phyloP scores from a whole-genome alignment of 192 early-diverging fungal species.

The Umbelopsis sp. region DNA sequence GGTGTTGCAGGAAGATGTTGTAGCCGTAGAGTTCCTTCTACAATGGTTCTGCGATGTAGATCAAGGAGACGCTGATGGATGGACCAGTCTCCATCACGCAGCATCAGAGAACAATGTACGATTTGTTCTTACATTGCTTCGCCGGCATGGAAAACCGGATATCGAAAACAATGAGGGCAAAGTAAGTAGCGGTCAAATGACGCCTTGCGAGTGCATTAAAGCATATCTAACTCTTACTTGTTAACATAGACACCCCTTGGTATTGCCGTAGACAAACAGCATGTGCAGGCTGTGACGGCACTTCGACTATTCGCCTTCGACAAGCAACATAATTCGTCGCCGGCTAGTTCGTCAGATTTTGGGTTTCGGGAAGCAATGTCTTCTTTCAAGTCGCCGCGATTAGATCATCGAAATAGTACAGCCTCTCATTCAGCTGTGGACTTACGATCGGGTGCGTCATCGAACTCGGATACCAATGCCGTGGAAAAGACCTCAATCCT shows the following conservation, averaged over 20 bases:
- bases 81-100: conserved; percentile 76
- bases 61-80: conserved; percentile 60
- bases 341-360: conserved; percentile 41
- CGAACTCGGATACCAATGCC: neutral
- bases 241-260: conserved; percentile 52
- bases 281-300: conserved; percentile 56
- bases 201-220: neutral
- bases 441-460: neutral
- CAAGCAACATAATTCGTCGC: conserved; percentile 42
- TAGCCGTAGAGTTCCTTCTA: conserved; percentile 77
- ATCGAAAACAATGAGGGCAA: conserved; percentile 69
- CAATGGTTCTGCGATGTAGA: conserved; percentile 80
- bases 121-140: conserved; percentile 69
- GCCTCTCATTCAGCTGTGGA: conserved; percentile 40
- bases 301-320: conserved; percentile 45
- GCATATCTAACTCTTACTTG: no score
- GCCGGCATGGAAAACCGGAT: conserved; percentile 74
- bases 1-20: conserved; percentile 63
- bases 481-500: conserved; percentile 7
- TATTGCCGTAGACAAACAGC: conserved; percentile 54
- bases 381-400: conserved; percentile 31
- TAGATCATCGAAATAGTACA: neutral
- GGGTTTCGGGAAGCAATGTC: conserved; percentile 50
- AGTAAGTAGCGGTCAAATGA: conserved; percentile 33
- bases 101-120: conserved; percentile 70